Base-by-base conservation (phyloP, 371 early-diverging fungal species). In the Apophysomyces trapeziformis region DNA sequence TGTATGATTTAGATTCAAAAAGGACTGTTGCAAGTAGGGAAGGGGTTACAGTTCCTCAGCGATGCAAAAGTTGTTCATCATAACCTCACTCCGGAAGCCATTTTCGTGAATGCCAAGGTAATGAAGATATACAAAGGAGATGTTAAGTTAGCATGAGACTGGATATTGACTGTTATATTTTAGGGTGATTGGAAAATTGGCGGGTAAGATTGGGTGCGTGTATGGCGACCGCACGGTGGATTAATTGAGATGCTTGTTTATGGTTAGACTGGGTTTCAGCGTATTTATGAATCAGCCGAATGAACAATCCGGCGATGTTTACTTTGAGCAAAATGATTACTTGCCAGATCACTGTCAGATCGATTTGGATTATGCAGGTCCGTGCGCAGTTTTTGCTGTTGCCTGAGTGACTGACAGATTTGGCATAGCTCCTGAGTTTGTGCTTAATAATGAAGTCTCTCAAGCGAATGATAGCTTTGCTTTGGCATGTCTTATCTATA, bases 181-280 rank as follows among this genome's bases (percentile, higher is more conserved):
- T 77, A 91, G 79, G 93, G 96, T 18, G 96, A 95, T 74, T 95
- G 96, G 96, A 95, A 95, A 72, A 83, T 95, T 66, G 91, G 90
- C 67, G 94, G 94, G 77, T 91, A 84, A 67, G 56, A 32, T 12
- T 6, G 47, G 7, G 38, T n/a, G 16, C 3, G 8, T 18, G 21
- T 56, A 21, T 32, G 43, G 7, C 11, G 58, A 50, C 13, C 11
- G 50, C 21, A 16, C 35, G 36, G 36, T 56, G 44, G 39, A 39
- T 11, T 57, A 5, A 50, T 57, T 35, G 12, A 18, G 58, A 38
- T 36, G 44, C 7, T 21, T 44, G 21, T 7, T 46, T 61, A 38
- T 39, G n/a, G 16, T 21, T 68, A 89, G 89, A 9, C 78, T 93
- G 46, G 92, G 90, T 37, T 92, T 90, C 66, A 75, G 88, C 21